These are phyloP conservation scores for Leccinellum rugosiceps DNA, from an alignment of 768 basidiomycete species.

Conservation along the genomic window DNA sequence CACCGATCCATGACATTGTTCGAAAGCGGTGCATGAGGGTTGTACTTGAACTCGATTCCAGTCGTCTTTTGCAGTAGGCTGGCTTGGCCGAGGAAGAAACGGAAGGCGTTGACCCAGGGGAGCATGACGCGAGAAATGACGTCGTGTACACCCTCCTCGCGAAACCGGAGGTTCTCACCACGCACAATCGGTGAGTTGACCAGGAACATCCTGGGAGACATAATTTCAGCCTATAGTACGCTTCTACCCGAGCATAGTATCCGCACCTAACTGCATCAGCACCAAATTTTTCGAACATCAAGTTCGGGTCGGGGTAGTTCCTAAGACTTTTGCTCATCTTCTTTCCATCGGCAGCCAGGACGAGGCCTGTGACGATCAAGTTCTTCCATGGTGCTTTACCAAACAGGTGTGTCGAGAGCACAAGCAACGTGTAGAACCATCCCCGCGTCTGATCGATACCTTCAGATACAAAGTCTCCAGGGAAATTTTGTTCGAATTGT, in stretches of 20 bases:
- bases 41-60: constrained; percentile 77
- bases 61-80: constrained; percentile 80
- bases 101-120: constrained; percentile 98
- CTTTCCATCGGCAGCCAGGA: constrained; percentile 95
- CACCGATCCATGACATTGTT: constrained; percentile 98
- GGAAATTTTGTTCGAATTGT: constrained; percentile 79
- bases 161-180: constrained; percentile 96
- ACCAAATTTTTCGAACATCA: constrained; percentile 87
- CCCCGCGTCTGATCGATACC: constrained; percentile 99
- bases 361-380: constrained; percentile 91
- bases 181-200: constrained; percentile 99
- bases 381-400: constrained; percentile 97
- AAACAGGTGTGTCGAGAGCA: constrained; percentile 94
- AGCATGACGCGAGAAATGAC: constrained; percentile 95
- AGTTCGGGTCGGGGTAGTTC: constrained; percentile 95
- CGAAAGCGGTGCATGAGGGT: constrained; percentile 79
- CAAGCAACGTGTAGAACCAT: constrained; percentile 98
- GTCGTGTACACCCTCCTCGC: constrained; percentile 96
- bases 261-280: constrained; percentile 88
- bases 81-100: constrained; percentile 97
- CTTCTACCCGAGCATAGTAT: background rate
- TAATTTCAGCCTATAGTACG: background rate
- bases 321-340: constrained; percentile 99
- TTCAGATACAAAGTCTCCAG: constrained; percentile 96
- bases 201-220: constrained; percentile 77